phyloP scores from a whole-genome alignment of 139 green algal genomes.

The Coccomyxa sp. region DNA sequence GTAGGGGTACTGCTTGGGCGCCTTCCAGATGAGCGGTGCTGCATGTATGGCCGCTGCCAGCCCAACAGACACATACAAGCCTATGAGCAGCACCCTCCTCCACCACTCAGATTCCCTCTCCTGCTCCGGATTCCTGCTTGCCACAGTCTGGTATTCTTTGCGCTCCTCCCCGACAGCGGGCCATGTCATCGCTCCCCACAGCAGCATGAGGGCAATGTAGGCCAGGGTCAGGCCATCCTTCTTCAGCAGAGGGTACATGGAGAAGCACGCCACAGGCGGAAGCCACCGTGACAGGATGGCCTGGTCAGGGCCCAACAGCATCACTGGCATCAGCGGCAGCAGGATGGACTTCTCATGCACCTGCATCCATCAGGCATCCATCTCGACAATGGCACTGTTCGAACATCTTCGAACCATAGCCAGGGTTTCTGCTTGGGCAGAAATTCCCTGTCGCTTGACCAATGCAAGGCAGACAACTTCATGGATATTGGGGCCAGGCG shows the following conservation, averaged over 20 bases:
- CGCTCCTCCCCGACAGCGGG: neutral
- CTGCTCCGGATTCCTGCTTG: neutral
- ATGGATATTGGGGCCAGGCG: too few relatives aligned
- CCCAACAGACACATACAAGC: neutral
- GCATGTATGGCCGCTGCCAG: neutral
- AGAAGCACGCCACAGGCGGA: conserved; percentile 58
- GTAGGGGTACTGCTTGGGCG: conserved; percentile 20
- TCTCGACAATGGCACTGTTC: too few relatives aligned
- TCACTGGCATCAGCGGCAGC: conserved; percentile 82
- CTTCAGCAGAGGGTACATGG: conserved; percentile 89
- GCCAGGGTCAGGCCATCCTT: conserved; percentile 71
- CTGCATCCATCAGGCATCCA: too few relatives aligned
- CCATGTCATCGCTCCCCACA: conserved; percentile 25
- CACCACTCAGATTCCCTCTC: neutral
- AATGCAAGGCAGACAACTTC: too few relatives aligned
- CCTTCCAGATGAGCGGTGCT: neutral
- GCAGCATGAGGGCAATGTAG: conserved; percentile 43
- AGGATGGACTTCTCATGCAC: conserved; percentile 99
- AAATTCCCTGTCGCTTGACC: too few relatives aligned
- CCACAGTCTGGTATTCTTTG: neutral
- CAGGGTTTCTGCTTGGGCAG: too few relatives aligned
- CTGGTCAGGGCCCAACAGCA: conserved; percentile 52
- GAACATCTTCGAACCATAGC: too few relatives aligned
- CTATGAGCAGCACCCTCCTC: neutral
- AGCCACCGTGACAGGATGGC: conserved; percentile 51